phyloP scores from a whole-genome alignment of 148 eudicot species.

The Fagopyrum tataricum region DNA sequence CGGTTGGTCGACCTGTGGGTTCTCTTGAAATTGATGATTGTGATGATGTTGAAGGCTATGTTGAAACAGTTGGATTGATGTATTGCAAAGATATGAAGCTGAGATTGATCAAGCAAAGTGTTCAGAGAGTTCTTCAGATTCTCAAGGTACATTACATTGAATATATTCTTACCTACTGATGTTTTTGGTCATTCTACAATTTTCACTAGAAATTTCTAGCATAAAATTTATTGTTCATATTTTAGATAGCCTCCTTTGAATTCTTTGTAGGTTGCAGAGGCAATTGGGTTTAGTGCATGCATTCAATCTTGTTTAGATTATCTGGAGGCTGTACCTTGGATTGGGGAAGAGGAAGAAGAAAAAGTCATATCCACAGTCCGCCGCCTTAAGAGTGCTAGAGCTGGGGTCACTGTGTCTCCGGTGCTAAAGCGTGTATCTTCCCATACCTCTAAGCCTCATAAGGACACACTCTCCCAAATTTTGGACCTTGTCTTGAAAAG shows the following conservation, averaged over 20 bases:
- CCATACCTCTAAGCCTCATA: constrained; percentile 41
- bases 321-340: constrained; percentile 98
- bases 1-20: constrained; percentile 28
- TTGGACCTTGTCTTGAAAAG: constrained; percentile 79
- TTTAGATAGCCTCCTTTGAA: no score
- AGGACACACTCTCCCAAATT: constrained; percentile 70
- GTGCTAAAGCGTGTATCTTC: constrained; percentile 75
- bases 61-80: constrained; percentile 85
- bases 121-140: constrained; percentile 71
- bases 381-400: constrained; percentile 49
- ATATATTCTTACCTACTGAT: not conserved
- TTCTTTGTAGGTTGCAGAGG: constrained; percentile 62
- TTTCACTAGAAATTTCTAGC: no score
- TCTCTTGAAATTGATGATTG: constrained; percentile 64
- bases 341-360: constrained; percentile 93
- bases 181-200: not conserved
- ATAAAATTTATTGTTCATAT: not conserved
- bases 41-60: constrained; percentile 81
- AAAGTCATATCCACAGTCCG: constrained; percentile 75
- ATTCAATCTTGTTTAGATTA: constrained; percentile 68
- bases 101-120: constrained; percentile 75
- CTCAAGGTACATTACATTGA: constrained; percentile 56
- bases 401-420: constrained; percentile 38
- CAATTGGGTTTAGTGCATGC: constrained; percentile 60
- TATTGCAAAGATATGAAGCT: constrained; percentile 78